Evolutionary conservation across 2,329 filamentous ascomycete genomes (phyloP).

Genomic region (Neonectria magnoliae): DNA sequence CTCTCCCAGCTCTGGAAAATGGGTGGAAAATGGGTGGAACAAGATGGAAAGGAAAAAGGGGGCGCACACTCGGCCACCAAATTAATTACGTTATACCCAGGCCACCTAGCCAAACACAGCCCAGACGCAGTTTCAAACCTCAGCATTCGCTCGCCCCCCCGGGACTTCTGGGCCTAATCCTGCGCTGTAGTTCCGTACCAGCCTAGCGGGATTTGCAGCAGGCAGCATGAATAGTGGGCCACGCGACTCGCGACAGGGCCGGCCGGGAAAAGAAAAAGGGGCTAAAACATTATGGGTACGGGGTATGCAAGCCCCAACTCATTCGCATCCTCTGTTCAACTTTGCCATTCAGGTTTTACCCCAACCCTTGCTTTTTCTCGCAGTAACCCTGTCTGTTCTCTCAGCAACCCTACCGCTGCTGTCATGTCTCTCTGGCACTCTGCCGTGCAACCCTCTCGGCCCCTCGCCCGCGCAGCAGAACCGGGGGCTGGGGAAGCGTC

Average conservation of each 20-base stretch:
- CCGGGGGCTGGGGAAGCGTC: constrained; percentile 12
- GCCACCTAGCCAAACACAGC: neutral
- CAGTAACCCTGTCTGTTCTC: neutral
- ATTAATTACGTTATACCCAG: constrained; percentile 12
- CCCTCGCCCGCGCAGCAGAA: constrained; percentile 3
- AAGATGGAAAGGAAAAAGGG: constrained; percentile 9
- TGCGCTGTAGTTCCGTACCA: neutral
- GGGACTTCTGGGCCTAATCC: neutral
- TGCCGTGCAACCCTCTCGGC: constrained; percentile 12
- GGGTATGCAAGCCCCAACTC: constrained; percentile 1
- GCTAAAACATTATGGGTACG: neutral
- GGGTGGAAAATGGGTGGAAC: constrained; percentile 21
- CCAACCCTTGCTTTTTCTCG: neutral
- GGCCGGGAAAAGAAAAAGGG: neutral
- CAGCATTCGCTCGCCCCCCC: too few species aligned
- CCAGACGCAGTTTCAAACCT: neutral
- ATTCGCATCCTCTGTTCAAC: neutral
- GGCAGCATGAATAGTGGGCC: neutral
- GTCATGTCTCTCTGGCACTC: neutral
- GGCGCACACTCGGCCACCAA: neutral
- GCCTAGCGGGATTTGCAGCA: neutral
- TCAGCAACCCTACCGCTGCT: neutral
- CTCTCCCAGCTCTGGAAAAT: constrained; percentile 1
- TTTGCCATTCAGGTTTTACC: neutral
- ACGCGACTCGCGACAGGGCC: neutral